Conservation (phyloP, 176 grass and related monocot species). For the Aegilops umbellulata region DNA sequence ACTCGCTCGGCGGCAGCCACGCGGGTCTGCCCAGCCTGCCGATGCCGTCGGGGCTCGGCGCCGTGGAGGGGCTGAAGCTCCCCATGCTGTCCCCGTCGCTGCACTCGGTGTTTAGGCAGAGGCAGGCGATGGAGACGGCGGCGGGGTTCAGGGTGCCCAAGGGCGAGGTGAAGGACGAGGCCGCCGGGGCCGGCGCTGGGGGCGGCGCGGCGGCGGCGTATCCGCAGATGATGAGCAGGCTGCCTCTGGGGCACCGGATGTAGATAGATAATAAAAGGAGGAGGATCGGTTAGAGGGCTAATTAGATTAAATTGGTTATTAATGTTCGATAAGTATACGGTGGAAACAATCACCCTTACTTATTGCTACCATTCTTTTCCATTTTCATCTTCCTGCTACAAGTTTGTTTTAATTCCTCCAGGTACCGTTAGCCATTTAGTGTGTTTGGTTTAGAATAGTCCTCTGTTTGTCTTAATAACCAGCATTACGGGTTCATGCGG, state of each 20-base stretch:
- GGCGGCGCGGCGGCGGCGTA: neutral
- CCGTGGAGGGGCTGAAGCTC: constrained; percentile 33
- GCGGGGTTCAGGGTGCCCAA: constrained; percentile 43
- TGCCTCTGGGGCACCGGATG: constrained; percentile 50
- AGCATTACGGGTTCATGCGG: neutral
- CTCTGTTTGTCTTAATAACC: neutral
- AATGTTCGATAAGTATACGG: constrained; percentile 8
- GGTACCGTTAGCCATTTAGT: neutral
- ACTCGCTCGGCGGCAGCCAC: constrained; percentile 20
- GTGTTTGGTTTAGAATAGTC: neutral
- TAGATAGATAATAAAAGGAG: constrained; percentile 42
- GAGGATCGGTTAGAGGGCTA: constrained; percentile 8
- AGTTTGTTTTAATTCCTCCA: neutral
- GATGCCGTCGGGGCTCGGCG: constrained; percentile 29
- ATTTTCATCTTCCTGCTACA: neutral
- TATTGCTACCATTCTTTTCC: neutral
- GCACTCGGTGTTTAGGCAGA: constrained; percentile 41
- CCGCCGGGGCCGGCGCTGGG: neutral
- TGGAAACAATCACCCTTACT: constrained; percentile 14
- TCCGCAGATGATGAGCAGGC: constrained; percentile 55
- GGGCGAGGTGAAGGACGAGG: constrained; percentile 35
- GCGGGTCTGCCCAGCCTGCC: constrained; percentile 38
- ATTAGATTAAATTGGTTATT: constrained; percentile 1
- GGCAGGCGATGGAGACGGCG: constrained; percentile 30
- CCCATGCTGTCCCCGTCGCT: constrained; percentile 34